phyloP scores from a whole-genome alignment of 1,139 yeast genomes.

The Arxiozyma slooffiae region DNA sequence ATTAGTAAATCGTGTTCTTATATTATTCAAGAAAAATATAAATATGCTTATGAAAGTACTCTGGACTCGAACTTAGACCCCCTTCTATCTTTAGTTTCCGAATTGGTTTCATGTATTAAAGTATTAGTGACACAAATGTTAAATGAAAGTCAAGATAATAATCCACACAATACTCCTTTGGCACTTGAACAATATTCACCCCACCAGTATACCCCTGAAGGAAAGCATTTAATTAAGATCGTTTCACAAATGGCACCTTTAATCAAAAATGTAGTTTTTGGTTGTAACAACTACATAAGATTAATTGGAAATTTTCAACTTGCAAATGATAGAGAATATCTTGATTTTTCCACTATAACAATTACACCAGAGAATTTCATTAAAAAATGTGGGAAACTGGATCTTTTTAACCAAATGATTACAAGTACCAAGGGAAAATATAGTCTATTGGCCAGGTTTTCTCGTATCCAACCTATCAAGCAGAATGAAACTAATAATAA shows the following conservation, averaged over 20 bases:
- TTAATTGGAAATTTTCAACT: slow-evolving; percentile 66
- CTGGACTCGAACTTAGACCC: slow-evolving; percentile 51
- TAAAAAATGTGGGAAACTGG: slow-evolving; percentile 40
- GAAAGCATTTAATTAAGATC: slow-evolving; percentile 52
- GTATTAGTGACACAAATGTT: slow-evolving; percentile 47
- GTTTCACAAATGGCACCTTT: slow-evolving; percentile 56
- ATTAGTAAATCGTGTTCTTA: slow-evolving; percentile 44
- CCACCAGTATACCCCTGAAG: slow-evolving; percentile 48
- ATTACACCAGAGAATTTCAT: slow-evolving; percentile 58
- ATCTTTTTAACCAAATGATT: not conserved
- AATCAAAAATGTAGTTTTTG: slow-evolving; percentile 41
- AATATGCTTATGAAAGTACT: slow-evolving; percentile 23
- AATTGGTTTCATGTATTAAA: slow-evolving; percentile 56
- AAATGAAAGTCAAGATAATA: slow-evolving; percentile 26
- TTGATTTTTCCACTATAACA: slow-evolving; percentile 53
- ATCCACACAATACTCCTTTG: slow-evolving; percentile 20
- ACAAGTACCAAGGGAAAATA: slow-evolving; percentile 1
- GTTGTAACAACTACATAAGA: slow-evolving; percentile 41
- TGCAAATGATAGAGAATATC: slow-evolving; percentile 56
- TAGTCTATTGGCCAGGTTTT: slow-evolving; percentile 37
- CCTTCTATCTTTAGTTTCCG: slow-evolving; percentile 51
- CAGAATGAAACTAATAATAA: not conserved
- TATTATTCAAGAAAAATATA: slow-evolving; percentile 32
- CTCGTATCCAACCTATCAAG: slow-evolving; percentile 45
- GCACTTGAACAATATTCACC: slow-evolving; percentile 6